Base-by-base conservation (phyloP, 192 early-diverging fungal species). In the Coemansia sp. region DNA sequence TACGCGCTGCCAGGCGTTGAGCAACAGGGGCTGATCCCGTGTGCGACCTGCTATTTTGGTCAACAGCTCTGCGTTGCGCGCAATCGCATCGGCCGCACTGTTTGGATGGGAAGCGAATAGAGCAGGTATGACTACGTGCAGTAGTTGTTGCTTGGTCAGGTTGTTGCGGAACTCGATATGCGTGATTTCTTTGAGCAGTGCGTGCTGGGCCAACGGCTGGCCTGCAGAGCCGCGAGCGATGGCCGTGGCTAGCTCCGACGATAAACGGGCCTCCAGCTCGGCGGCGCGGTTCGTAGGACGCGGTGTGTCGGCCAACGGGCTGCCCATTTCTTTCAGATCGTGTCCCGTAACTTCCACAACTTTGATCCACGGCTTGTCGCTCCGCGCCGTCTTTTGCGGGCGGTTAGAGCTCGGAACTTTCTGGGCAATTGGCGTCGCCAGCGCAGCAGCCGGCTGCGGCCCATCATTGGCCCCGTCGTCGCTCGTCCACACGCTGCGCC, bases 151-250 rank as follows among this genome's bases (percentile, higher is more conserved):
- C 79, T 94, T 94, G 57, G 83, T 81, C 61, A 94, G 73, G 62
- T 88, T 88, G 71, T 94, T 86, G 43, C 89, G 87, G 82, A 93
- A 93, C 76, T 94, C 93, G 7, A 92, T 58, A 12, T 90, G 87
- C 4, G 91, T 94, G 37, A 93, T 85, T 63, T 94, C 90, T 64
- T 93, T 93, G 48, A 90, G 81, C 67, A 88, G 84, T 3, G 84
- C 85, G 6, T 84, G 73, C 38, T 85, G 59, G 15, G 75, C 47
- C 1, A 56, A 58, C 52, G 41, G 47, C 19, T 67, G 27, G 45
- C 50, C 55, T 11, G 47, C 45, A 37, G 23, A 39, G 29, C 63
- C 68, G 15, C 14, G 58, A 7, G 64, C 63, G 49, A 69, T 38
- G 5, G 56, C 54, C 27, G 52, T 56, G 32, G 58, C 45, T 8